A percentile compares a stretch with the other conserved stretches of the same genome.
These are phyloP conservation scores for Penicillium sp. DNA, from an alignment of 2,329 filamentous ascomycete species.

Conservation along the genomic window DNA sequence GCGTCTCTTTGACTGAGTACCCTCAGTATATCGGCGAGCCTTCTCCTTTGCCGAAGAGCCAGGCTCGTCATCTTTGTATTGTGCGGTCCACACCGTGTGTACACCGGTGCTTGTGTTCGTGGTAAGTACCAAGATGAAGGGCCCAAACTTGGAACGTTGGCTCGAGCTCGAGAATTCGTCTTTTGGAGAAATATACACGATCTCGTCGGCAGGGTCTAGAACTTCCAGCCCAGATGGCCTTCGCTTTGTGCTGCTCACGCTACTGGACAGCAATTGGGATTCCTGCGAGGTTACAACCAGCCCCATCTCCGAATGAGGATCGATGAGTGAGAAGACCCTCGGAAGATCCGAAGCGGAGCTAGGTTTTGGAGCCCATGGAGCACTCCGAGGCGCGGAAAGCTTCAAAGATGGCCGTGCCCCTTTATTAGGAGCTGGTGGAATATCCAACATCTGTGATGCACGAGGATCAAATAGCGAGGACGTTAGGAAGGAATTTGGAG, in stretches of 20 bases:
- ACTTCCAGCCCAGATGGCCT: slow-evolving; percentile 49
- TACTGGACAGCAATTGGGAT: slow-evolving; percentile 32
- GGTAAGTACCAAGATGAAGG: slow-evolving; percentile 74
- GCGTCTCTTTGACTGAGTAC: slow-evolving; percentile 64
- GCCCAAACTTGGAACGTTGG: slow-evolving; percentile 42
- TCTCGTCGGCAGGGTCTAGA: slow-evolving; percentile 74
- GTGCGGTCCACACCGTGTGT: slow-evolving; percentile 81
- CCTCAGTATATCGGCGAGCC: slow-evolving; percentile 53
- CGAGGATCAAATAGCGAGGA: slow-evolving; percentile 54
- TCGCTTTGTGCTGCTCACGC: slow-evolving; percentile 21
- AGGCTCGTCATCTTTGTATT: slow-evolving; percentile 68
- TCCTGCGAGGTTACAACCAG: slow-evolving; percentile 64
- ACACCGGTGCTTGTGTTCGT: slow-evolving; percentile 71
- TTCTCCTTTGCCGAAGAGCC: slow-evolving; percentile 44
- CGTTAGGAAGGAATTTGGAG: slow-evolving; percentile 79
- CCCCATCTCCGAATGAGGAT: slow-evolving; percentile 82
- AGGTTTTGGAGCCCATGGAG: slow-evolving; percentile 56
- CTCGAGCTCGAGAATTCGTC: slow-evolving; percentile 44
- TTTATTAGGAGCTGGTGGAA: slow-evolving; percentile 28
- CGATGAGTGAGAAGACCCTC: slow-evolving; percentile 76
- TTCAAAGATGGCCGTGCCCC: slow-evolving; percentile 47
- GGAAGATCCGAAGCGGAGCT: slow-evolving; percentile 55
- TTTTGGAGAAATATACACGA: slow-evolving; percentile 74
- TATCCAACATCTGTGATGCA: slow-evolving; percentile 35
- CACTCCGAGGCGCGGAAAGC: slow-evolving; percentile 54